Evolutionary conservation across 2,329 filamentous ascomycete genomes (phyloP).

Genomic region (Fusarium newnesense): DNA sequence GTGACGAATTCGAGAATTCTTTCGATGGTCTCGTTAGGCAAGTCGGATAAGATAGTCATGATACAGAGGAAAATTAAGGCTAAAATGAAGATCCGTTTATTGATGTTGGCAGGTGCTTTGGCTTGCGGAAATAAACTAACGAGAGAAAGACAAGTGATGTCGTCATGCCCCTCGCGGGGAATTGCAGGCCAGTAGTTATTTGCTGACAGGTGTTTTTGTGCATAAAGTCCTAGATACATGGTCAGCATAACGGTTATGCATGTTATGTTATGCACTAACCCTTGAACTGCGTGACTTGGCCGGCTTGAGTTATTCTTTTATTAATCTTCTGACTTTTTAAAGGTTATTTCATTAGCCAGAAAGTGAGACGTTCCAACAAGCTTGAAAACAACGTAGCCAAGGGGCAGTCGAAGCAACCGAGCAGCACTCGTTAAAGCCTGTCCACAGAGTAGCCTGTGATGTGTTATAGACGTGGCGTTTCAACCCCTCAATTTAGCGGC

Average conservation of each 20-base stretch:
- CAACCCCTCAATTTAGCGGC: too few relatives aligned
- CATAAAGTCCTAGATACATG: too few relatives aligned
- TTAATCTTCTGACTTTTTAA: rapidly evolving
- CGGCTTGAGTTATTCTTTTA: background rate
- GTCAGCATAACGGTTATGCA: background rate
- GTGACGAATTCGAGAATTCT: background rate
- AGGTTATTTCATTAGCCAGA: background rate
- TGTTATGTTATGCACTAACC: background rate
- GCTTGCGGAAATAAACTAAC: too few relatives aligned
- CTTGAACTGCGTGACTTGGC: rapidly evolving
- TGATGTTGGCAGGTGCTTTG: too few relatives aligned
- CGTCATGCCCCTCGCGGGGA: too few relatives aligned
- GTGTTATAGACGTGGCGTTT: background rate
- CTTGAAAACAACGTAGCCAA: too few relatives aligned
- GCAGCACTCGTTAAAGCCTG: too few relatives aligned
- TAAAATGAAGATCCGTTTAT: too few relatives aligned
- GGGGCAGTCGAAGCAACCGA: too few relatives aligned
- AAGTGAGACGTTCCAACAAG: background rate
- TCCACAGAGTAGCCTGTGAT: background rate
- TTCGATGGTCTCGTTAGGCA: background rate
- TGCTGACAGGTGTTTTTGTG: too few relatives aligned
- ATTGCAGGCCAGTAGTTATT: too few relatives aligned
- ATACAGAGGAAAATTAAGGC: rapidly evolving
- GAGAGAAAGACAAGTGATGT: too few relatives aligned
- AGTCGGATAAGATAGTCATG: background rate